Evolutionary conservation across 2,329 filamentous ascomycete species (phyloP), one percentile per base, ranked within the genome.

Genomic region (Talaromyces marneffei): DNA sequence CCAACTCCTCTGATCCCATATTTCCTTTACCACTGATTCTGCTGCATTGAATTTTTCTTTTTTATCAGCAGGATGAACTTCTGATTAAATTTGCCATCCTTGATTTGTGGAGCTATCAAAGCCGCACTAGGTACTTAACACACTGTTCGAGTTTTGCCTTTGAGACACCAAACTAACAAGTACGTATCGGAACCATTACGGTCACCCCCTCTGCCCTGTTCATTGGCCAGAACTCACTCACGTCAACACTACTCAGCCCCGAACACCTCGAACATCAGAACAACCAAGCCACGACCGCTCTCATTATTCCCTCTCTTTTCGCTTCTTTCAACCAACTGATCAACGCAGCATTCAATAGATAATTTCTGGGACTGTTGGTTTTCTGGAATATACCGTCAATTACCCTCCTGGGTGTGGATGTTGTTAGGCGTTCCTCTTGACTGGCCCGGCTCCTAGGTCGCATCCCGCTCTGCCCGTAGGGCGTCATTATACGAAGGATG

Each of bases 401-500:
- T 58, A 39, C n/a, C 52, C 31, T 48, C 33, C n/a, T 40, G 39
- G 29, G 58, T 64, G 68, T 75, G 72, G 69, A 76, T 76, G 74
- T 64, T 55, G 60, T 63, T 65, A 70, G 72, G 70, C 69, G 16
- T 71, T 71, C 71, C 70, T 71, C 33, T 25, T 70, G 67, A 73
- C 73, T 71, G 68, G 70, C 71, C 67, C 68, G 68, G 68, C 65
- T 65, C 65, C 67, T 65, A 65, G 64, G 58, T 56, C 59, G 67
- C 66, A 67, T 68, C 60, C 53, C 62, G 62, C 67, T 66, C 61
- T 67, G 66, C 66, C 68, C 65, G 64, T 61, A 59, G 64, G 64
- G 57, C 52, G 50, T 57, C 40, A 61, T 35, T 37, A 35, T 50
- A 66, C 66, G 63, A 73, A 76, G 70, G 67, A 81, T 82, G 76